These are phyloP conservation scores for Beta lomatogona DNA, from an alignment of 179 eudicot genomes.

Conservation along the genomic window DNA sequence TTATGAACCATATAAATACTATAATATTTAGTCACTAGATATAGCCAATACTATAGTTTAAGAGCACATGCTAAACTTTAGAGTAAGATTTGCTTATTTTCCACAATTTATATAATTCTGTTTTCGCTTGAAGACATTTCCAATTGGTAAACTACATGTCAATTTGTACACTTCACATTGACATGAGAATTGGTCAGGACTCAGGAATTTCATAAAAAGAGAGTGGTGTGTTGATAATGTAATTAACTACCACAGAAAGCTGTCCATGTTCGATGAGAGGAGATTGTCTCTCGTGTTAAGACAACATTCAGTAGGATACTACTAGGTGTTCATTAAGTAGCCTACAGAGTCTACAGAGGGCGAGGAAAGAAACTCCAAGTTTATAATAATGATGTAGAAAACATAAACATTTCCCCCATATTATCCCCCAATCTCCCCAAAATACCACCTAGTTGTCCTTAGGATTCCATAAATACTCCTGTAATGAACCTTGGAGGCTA, in stretches of 20 bases:
- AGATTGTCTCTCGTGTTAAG: background rate
- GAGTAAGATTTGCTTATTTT: background rate
- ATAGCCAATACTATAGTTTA: background rate
- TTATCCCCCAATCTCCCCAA: no score
- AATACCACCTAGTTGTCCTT: no score
- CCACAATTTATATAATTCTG: background rate
- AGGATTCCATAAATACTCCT: no score
- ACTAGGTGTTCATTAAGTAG: background rate
- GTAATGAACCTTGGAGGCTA: no score
- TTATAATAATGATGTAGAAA: no score
- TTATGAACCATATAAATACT: background rate
- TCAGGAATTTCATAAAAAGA: background rate
- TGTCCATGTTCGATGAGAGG: background rate
- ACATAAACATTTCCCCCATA: no score
- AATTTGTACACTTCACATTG: background rate
- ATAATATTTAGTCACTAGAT: background rate
- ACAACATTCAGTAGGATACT: background rate
- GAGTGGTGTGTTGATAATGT: background rate
- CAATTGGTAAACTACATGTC: background rate
- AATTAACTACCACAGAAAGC: background rate
- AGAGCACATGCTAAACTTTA: background rate
- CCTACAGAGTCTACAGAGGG: background rate
- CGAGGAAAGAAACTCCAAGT: background rate
- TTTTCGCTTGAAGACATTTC: background rate
- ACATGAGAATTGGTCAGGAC: background rate